phyloP scores from a whole-genome alignment of 306 rosid species.

The Dalbergia cochinchinensis region DNA sequence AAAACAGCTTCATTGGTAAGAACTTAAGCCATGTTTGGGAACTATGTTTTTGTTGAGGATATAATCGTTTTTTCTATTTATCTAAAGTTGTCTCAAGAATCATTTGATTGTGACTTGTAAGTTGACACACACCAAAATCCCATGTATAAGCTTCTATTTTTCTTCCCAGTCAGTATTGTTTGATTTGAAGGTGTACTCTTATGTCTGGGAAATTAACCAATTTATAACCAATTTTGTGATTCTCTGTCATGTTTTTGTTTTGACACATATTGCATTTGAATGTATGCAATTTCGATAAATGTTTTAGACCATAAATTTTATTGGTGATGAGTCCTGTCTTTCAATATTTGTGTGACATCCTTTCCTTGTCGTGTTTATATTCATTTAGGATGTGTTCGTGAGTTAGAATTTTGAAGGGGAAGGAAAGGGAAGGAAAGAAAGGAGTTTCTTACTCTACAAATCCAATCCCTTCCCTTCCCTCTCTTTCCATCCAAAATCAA shows the following conservation, averaged over 20 bases:
- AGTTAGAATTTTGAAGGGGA: too few relatives aligned
- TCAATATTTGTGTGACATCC: not conserved
- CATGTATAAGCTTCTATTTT: conserved; percentile 12
- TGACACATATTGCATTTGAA: conserved; percentile 6
- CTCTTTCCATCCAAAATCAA: too few relatives aligned
- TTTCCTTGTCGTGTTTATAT: conserved; percentile 23
- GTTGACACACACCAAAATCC: not conserved
- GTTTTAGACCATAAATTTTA: not conserved
- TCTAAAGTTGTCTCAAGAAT: not conserved
- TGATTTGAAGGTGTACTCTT: not conserved
- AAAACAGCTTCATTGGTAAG: conserved; percentile 74
- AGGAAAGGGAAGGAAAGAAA: too few relatives aligned
- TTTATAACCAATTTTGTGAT: conserved; percentile 11
- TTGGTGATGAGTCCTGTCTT: not conserved
- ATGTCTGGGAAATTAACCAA: not conserved
- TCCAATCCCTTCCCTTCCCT: too few relatives aligned
- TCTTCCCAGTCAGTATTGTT: conserved; percentile 10
- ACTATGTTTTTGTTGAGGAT: not conserved
- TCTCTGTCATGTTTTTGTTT: not conserved
- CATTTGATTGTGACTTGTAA: not conserved
- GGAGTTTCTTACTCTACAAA: too few relatives aligned
- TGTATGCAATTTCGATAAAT: conserved; percentile 6
- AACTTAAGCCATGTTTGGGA: not conserved
- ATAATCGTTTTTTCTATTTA: too few relatives aligned
- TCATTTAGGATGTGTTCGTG: not conserved